These are phyloP conservation scores for Cercophora scortea DNA, from an alignment of 495 filamentous ascomycete species.

Conservation along the genomic window DNA sequence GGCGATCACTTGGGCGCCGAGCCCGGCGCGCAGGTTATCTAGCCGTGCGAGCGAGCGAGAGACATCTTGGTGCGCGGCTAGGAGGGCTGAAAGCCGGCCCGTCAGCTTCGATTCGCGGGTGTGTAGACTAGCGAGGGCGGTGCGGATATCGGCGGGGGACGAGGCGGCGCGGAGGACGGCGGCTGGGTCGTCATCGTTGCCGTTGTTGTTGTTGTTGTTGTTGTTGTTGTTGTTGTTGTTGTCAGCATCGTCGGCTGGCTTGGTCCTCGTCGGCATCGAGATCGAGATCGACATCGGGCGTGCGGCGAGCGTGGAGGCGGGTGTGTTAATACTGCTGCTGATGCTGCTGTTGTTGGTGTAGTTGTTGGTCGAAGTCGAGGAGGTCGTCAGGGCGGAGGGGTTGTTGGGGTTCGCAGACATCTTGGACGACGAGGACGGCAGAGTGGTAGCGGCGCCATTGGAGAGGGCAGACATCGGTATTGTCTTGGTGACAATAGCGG, in stretches of 20 bases:
- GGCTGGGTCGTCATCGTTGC: slow-evolving; percentile 12
- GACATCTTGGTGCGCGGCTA: slow-evolving; percentile 75
- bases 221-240: not conserved
- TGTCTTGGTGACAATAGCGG: slow-evolving; percentile 20
- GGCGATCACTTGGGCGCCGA: slow-evolving; percentile 80
- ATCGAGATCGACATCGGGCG: too few species aligned
- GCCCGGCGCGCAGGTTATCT: slow-evolving; percentile 79
- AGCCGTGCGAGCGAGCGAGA: slow-evolving; percentile 77
- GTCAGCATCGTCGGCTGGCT: too few species aligned
- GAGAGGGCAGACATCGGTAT: slow-evolving; percentile 28
- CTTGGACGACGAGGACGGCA: slow-evolving; percentile 9
- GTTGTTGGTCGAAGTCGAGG: not conserved
- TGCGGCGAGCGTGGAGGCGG: slow-evolving; percentile 1
- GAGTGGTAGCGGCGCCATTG: slow-evolving; percentile 28
- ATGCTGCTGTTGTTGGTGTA: slow-evolving; percentile 6
- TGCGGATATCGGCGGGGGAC: slow-evolving; percentile 69
- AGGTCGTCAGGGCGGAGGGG: too few species aligned
- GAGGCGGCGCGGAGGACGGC: slow-evolving; percentile 56
- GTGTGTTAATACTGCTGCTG: slow-evolving; percentile 1
- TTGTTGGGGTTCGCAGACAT: slow-evolving; percentile 8
- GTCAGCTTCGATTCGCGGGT: slow-evolving; percentile 69
- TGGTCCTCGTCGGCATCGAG: too few species aligned
- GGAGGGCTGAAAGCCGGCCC: slow-evolving; percentile 60
- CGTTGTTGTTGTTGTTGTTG: not conserved
- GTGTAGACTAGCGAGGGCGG: slow-evolving; percentile 64